Evolutionary conservation across 2,329 filamentous ascomycete species (phyloP).

Genomic region (Hirsutella thompsonii): DNA sequence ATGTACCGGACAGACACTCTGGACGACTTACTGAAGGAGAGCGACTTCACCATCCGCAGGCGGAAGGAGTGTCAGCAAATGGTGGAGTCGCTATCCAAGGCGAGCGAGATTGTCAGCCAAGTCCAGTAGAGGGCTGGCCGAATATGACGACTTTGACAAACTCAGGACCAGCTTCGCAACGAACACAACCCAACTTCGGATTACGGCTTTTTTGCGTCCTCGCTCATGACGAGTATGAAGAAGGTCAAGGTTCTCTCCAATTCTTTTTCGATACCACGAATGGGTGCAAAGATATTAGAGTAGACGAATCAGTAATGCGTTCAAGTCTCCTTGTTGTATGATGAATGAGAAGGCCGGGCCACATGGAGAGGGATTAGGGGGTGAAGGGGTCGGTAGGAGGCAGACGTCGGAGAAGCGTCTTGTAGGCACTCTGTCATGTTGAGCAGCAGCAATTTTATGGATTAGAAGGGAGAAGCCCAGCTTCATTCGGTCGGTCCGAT

Average conservation of each 20-base stretch:
- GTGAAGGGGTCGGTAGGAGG: neutral
- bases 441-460: no score
- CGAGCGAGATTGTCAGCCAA: constrained; percentile 90
- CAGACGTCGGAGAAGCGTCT: no score
- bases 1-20: constrained; percentile 89
- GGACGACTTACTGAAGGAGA: constrained; percentile 93
- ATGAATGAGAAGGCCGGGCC: constrained; percentile 6
- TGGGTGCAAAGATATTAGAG: constrained; percentile 18
- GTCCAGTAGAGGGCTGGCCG: constrained; percentile 48
- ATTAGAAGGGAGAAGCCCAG: no score
- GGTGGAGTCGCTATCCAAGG: constrained; percentile 84
- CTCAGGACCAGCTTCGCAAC: neutral
- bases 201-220: neutral
- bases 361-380: neutral
- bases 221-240: neutral
- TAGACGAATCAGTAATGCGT: constrained; percentile 18
- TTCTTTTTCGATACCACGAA: constrained; percentile 25
- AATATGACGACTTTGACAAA: neutral
- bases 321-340: neutral
- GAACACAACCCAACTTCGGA: no score
- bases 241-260: constrained; percentile 1
- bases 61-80: constrained; percentile 99
- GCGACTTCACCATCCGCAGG: constrained; percentile 87
- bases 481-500: no score
- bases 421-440: no score